These are phyloP conservation scores for Fremontodendron californicum DNA, from an alignment of 345 rosid genomes.

Conservation along the genomic window DNA sequence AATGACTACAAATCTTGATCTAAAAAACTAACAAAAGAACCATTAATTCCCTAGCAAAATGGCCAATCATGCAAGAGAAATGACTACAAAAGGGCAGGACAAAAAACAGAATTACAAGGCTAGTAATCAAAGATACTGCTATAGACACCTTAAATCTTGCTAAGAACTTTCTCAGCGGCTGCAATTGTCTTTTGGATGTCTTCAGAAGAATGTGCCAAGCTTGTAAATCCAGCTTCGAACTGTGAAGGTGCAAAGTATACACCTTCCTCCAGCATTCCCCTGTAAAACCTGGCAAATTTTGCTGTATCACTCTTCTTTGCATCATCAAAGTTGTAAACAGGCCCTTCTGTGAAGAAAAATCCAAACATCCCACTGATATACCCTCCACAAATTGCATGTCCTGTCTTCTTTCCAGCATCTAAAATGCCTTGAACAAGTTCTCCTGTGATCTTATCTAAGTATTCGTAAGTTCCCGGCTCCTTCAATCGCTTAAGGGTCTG, in stretches of 20 bases:
- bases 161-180: constrained; percentile 76
- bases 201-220: constrained; percentile 77
- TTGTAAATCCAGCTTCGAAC: constrained; percentile 94
- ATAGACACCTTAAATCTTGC: constrained; percentile 42
- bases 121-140: neutral
- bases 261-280: constrained; percentile 92
- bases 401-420: constrained; percentile 74
- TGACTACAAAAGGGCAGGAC: neutral
- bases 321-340: constrained; percentile 69
- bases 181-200: constrained; percentile 72
- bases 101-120: neutral
- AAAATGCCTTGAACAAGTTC: constrained; percentile 66
- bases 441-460: constrained; percentile 65
- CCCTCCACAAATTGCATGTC: constrained; percentile 88
- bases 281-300: constrained; percentile 69
- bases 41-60: constrained; percentile 15
- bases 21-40: neutral
- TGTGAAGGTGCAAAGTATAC: constrained; percentile 97
- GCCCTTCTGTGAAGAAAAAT: constrained; percentile 90
- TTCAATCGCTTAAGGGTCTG: constrained; percentile 67
- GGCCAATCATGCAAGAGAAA: neutral
- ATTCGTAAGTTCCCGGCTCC: constrained; percentile 73
- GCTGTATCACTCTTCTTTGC: constrained; percentile 79
- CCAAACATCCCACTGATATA: constrained; percentile 87
- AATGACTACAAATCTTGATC: neutral